These are phyloP conservation scores for Cubamyces lactineus DNA, from an alignment of 768 basidiomycete genomes.

Conservation along the genomic window DNA sequence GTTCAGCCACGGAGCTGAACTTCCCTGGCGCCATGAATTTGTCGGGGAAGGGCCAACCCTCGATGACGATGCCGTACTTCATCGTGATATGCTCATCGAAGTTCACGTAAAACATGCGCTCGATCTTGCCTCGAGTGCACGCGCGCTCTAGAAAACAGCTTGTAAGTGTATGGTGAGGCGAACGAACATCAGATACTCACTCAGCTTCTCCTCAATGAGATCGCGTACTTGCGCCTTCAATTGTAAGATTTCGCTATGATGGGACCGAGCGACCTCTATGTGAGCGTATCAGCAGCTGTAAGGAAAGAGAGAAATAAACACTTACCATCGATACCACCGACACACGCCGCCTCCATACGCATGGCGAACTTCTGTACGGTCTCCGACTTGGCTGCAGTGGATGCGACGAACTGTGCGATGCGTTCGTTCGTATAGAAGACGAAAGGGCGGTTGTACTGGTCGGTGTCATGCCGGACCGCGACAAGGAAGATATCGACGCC, in stretches of 20 bases:
- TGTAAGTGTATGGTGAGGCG: not conserved
- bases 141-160: not conserved
- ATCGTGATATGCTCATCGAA: constrained; percentile 28
- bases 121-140: not conserved
- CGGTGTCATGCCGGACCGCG: no score
- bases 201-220: not conserved
- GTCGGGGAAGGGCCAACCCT: constrained; percentile 28
- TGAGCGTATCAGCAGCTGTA: not conserved
- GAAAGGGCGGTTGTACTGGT: no score
- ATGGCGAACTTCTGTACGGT: not conserved
- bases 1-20: constrained; percentile 20
- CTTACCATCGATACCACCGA: not conserved
- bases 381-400: no score
- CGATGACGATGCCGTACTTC: constrained; percentile 23
- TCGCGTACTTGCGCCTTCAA: not conserved
- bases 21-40: constrained; percentile 24
- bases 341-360: not conserved
- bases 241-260: not conserved
- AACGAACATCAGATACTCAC: not conserved
- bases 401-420: no score
- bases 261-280: not conserved
- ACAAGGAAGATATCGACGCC: no score
- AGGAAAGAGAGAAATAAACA: not conserved
- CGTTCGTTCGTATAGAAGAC: no score
- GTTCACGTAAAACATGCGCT: constrained; percentile 27